Evolutionary conservation across 2,329 filamentous ascomycete species (phyloP), one percentile per base, ranked within the genome.

Genomic region (Stachybotrys chartarum): DNA sequence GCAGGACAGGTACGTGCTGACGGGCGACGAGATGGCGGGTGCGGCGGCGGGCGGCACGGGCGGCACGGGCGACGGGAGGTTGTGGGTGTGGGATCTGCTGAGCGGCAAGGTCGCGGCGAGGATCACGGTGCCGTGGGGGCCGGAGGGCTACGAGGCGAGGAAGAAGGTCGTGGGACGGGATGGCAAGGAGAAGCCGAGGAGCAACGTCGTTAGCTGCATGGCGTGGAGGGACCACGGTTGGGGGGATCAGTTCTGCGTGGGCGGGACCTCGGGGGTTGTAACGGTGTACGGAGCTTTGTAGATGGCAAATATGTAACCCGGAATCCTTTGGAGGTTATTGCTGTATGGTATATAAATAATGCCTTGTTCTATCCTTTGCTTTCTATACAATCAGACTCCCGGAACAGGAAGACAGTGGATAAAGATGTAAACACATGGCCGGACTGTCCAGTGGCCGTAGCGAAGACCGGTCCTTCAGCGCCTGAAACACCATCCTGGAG

Each of bases 11-110:
- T 86, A 87, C 51, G 90, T 94, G 1, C 65, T 97, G 4, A 88
- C 84, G 52, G 93, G 93, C 7, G 91, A 91, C 64, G 92, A 97
- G 71, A 78, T 81, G 54, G 64, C 61, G 18, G 67, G 63, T 32
- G 32, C 59, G 45, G 65, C 55, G 18, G 46, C 54, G 3, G 57
- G 59, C 51, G 73, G 72, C 3, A 10, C 54, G 3, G 57, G 59
- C 51, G 73, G 72, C 3, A 10, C 35, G 35, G 45, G 45, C 11
- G 77, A 87, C 58, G 88, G 88, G 3, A 78, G 78, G 64, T 72
- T 91, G 7, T 86, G 86, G 75, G 90, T 84, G 1, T 97, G 93
- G 93, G 91, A 97, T 72, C 74, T 96, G 18, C 69, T 96, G 54
- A 87, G 81, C 6, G 92, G 90, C 1, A 81, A 85, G 54, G 68